phyloP scores from a whole-genome alignment of 192 early-diverging fungal genomes.

The Lunasporangiospora selenospora region DNA sequence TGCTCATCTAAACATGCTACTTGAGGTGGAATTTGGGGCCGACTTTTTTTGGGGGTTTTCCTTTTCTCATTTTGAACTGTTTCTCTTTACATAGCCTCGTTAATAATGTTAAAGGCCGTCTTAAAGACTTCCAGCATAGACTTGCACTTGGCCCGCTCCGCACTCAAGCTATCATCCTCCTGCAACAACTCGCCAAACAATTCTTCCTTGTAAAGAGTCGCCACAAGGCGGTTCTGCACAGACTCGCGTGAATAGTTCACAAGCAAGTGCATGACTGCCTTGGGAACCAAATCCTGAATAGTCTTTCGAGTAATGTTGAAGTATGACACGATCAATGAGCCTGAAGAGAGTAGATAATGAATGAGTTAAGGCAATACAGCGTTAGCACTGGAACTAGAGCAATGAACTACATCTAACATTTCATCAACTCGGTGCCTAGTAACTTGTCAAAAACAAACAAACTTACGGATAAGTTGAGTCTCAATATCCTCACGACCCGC shows the following conservation, averaged over 20 bases:
- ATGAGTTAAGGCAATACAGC: not conserved
- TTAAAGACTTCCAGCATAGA: conserved; percentile 73
- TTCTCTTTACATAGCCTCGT: conserved; percentile 41
- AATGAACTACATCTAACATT: not conserved
- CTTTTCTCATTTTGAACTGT: no score
- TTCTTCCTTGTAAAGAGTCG: conserved; percentile 68
- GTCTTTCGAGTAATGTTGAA: conserved; percentile 76
- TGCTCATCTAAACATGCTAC: no score
- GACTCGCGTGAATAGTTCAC: conserved; percentile 71
- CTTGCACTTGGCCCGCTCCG: conserved; percentile 70
- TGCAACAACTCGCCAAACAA: conserved; percentile 66
- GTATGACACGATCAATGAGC: conserved; percentile 71
- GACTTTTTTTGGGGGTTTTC: no score
- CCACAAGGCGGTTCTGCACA: conserved; percentile 75
- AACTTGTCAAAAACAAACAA: not conserved
- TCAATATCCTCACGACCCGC: conserved; percentile 69
- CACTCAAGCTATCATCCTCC: conserved; percentile 68
- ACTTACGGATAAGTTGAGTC: conserved; percentile 69
- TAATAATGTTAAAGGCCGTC: conserved; percentile 69
- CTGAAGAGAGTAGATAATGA: conserved; percentile 22
- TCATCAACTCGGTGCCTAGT: no score
- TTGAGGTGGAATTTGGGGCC: no score
- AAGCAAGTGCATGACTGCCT: conserved; percentile 76
- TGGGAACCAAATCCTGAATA: conserved; percentile 74
- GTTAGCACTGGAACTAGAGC: not conserved